These are phyloP conservation scores for Sugiyamaella novakii DNA, from an alignment of 1,139 yeast genomes.

Conservation along the genomic window DNA sequence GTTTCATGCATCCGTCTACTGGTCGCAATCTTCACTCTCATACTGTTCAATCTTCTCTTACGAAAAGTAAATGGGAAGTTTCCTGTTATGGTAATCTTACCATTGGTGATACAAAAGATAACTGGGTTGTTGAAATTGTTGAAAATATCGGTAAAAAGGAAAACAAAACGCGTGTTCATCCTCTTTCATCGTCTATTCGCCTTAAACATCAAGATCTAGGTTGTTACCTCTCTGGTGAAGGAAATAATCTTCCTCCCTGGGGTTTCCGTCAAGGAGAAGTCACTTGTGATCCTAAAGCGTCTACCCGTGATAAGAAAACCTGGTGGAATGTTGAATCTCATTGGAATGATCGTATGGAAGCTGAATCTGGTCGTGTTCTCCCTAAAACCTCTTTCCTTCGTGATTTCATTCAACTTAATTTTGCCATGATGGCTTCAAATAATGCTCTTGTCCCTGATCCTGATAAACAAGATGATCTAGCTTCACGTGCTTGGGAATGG, in stretches of 20 bases:
- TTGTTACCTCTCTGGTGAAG: constrained; percentile 87
- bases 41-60: constrained; percentile 76
- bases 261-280: constrained; percentile 99
- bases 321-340: constrained; percentile 98
- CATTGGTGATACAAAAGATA: constrained; percentile 87
- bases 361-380: constrained; percentile 66
- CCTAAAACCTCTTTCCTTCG: constrained; percentile 84
- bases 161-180: constrained; percentile 63
- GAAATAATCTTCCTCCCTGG: constrained; percentile 86
- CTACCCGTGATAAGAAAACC: constrained; percentile 84
- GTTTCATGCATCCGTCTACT: constrained; percentile 78
- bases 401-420: constrained; percentile 88
- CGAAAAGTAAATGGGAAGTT: constrained; percentile 74
- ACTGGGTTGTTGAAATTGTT: constrained; percentile 89
- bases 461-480: constrained; percentile 88
- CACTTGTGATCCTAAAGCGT: constrained; percentile 75
- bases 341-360: constrained; percentile 71
- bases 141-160: constrained; percentile 70
- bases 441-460: constrained; percentile 92
- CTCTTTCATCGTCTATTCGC: constrained; percentile 84
- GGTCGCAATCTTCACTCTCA: constrained; percentile 94
- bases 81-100: constrained; percentile 89
- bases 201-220: constrained; percentile 65
- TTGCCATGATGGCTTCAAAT: constrained; percentile 99
- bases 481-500: constrained; percentile 98